phyloP scores from a whole-genome alignment of 805 yeast species.

The Yarrowia alimentaria region DNA sequence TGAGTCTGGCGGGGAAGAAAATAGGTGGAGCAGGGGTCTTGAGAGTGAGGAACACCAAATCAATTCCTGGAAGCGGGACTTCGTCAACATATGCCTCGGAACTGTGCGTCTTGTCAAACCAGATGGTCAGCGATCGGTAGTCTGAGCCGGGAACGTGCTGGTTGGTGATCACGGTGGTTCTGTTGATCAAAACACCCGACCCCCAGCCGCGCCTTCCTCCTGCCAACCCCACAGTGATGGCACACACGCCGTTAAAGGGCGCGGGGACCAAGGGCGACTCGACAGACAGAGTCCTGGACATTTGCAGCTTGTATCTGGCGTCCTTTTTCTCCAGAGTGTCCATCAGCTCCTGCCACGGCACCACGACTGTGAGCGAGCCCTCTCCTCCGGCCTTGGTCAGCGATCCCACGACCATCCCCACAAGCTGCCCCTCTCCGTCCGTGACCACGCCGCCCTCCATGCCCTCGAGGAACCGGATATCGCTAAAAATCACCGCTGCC shows the following conservation, averaged over 20 bases:
- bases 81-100: conserved; percentile 27
- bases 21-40: conserved; percentile 26
- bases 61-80: conserved; percentile 38
- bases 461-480: conserved; percentile 40
- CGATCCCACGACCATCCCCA: conserved; percentile 39
- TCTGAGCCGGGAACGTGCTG: conserved; percentile 37
- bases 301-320: neutral
- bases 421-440: conserved; percentile 22
- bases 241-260: conserved; percentile 16
- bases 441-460: conserved; percentile 41
- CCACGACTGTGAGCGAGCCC: conserved; percentile 37
- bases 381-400: conserved; percentile 37
- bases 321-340: conserved; percentile 4
- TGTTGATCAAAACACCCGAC: conserved; percentile 39
- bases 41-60: conserved; percentile 37
- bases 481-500: conserved; percentile 33
- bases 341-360: conserved; percentile 37
- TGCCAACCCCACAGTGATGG: conserved; percentile 1
- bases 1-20: conserved; percentile 32
- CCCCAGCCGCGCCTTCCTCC: conserved; percentile 41
- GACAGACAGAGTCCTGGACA: conserved; percentile 12
- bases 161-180: conserved; percentile 38
- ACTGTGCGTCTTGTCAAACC: conserved; percentile 29
- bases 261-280: conserved; percentile 9
- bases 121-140: conserved; percentile 18